Evolutionary conservation across 2,329 filamentous ascomycete species (phyloP), one percentile per base, ranked within the genome.

Genomic region (Xylaria sp.): DNA sequence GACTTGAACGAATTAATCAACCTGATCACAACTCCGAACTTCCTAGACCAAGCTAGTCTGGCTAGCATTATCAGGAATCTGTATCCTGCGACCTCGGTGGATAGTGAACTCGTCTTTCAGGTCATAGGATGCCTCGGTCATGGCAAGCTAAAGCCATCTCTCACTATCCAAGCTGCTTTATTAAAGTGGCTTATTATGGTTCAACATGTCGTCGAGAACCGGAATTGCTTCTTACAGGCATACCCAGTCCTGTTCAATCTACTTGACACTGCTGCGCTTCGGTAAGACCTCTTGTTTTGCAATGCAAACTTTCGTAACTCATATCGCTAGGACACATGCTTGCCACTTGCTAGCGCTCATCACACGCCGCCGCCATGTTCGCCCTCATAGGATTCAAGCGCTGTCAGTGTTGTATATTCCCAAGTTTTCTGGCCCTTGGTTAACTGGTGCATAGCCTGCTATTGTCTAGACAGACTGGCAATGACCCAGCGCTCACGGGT

Each of bases 161-260:
- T 92, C 50, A 83, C 85, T 50, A 87, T 92, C 0, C 93, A 97
- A 79, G 86, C 86, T 29, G 82, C 89, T 47, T 82, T 96, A 57
- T 79, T 96, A 68, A 90, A 87, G 79, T 97, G 93, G 93, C 82
- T 96, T 56, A 85, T 93, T 63, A 87, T 92, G 79, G 86, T 93
- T 3, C 89, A 94, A 74, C 90, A 93, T 72, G 81, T 90, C 51
- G 79, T 96, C 22, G 88, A 92, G 61, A 86, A 88, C 45, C 84
- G 86, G 51, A 81, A 81, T 6, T 81, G 90, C 9, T 79, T 97
- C 55, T 89, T 89, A 5, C 89, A 88, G 68, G 81, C 91, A 1
- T 97, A 96, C 74, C 84, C 88, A 0, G 87, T 95, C 20, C 79
- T 97, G 3, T 97, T 97, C 76, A 92, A 92, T 69, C 82, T 95